These are phyloP conservation scores for Sphaerobolus stellatus DNA, from an alignment of 1,284 basidiomycete genomes.

Conservation along the genomic window DNA sequence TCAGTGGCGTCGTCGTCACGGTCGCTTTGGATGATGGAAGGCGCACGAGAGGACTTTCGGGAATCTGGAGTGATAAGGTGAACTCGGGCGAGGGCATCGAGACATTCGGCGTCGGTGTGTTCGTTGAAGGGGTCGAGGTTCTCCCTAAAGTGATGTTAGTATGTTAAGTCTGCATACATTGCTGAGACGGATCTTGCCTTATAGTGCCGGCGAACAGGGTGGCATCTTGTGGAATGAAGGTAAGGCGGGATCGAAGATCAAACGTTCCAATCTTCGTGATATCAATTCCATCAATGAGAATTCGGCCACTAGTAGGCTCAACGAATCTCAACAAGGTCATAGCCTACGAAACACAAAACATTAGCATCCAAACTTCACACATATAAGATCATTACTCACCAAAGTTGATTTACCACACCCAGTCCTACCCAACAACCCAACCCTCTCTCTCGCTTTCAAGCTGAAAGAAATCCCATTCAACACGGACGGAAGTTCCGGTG, in stretches of 20 bases:
- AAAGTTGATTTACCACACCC: conserved; percentile 38
- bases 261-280: conserved; percentile 85
- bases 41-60: conserved; percentile 39
- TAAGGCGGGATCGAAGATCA: conserved; percentile 75
- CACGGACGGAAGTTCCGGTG: conserved; percentile 81
- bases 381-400: neutral
- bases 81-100: conserved; percentile 65
- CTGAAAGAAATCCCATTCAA: conserved; percentile 73
- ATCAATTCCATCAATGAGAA: conserved; percentile 87
- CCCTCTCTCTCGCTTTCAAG: conserved; percentile 61
- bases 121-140: conserved; percentile 89
- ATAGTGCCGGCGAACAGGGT: conserved; percentile 86
- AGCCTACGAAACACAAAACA: conserved; percentile 48
- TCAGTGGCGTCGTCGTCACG: conserved; percentile 31
- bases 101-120: conserved; percentile 76
- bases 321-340: conserved; percentile 87
- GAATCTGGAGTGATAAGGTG: conserved; percentile 46
- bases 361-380: conserved; percentile 7
- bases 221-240: conserved; percentile 59
- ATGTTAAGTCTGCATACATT: neutral
- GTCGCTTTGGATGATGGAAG: conserved; percentile 43
- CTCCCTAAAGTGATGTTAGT: conserved; percentile 44
- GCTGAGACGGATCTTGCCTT: neutral
- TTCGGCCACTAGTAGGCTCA: conserved; percentile 77
- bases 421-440: conserved; percentile 75